Evolutionary conservation across 73 alveolate genomes (phyloP).

Genomic region (Effrenium voratum): DNA sequence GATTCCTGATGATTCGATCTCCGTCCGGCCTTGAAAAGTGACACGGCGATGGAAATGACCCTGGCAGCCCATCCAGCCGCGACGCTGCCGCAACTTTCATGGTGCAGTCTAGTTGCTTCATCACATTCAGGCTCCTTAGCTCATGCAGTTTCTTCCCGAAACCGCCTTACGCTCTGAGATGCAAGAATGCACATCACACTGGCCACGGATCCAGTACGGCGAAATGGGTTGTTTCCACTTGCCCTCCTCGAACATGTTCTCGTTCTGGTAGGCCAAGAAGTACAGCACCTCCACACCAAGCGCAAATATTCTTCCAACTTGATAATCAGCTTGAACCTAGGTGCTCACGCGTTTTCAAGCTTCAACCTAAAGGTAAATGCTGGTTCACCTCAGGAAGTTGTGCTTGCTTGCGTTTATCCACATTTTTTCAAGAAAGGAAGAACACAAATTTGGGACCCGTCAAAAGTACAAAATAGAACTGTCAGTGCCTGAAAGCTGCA

Average conservation of each 20-base stretch:
- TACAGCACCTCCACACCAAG: constrained; percentile 77
- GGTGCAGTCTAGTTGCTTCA: constrained; percentile 32
- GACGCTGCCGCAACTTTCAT: not conserved
- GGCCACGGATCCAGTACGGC: constrained; percentile 54
- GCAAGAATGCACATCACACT: not conserved
- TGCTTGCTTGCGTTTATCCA: too few relatives aligned
- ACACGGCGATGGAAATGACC: constrained; percentile 70
- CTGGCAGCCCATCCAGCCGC: not conserved
- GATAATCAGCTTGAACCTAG: too few relatives aligned
- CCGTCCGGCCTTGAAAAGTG: constrained; percentile 34
- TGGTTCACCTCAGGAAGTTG: too few relatives aligned
- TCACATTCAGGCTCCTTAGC: constrained; percentile 65
- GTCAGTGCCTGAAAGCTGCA: too few relatives aligned
- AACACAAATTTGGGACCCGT: too few relatives aligned
- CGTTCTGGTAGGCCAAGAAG: constrained; percentile 71
- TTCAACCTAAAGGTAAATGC: too few relatives aligned
- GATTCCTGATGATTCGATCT: not conserved
- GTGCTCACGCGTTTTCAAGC: too few relatives aligned
- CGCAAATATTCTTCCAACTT: too few relatives aligned
- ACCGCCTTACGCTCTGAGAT: not conserved
- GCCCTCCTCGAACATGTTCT: constrained; percentile 81
- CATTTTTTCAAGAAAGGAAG: too few relatives aligned
- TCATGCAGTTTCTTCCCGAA: not conserved
- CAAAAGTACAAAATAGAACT: too few relatives aligned
- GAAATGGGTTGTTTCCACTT: constrained; percentile 86